Evolutionary conservation across 768 basidiomycete genomes (phyloP).

Genomic region (Lactarius psammicola): DNA sequence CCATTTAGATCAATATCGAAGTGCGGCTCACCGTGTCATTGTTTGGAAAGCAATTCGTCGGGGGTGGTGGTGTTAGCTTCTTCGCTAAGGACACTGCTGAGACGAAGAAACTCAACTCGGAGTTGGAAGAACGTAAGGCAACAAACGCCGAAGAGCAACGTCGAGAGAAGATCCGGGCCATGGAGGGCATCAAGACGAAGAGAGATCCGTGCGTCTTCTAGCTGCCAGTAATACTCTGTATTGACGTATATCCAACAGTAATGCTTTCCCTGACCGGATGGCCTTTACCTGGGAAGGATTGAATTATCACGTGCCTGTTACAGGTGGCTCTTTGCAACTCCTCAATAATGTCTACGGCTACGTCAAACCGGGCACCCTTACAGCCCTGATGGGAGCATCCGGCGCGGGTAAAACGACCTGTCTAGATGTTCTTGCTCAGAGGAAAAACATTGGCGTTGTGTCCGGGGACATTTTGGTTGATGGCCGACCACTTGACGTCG

Average conservation of each 20-base stretch:
- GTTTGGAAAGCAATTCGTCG: conserved; percentile 45
- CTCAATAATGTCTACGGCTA: conserved; percentile 79
- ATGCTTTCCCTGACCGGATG: conserved; percentile 39
- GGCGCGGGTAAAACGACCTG: conserved; percentile 82
- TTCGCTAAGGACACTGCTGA: conserved; percentile 60
- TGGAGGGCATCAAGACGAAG: conserved; percentile 33
- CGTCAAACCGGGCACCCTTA: conserved; percentile 77
- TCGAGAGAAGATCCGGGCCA: conserved; percentile 30
- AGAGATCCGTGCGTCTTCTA: conserved; percentile 56
- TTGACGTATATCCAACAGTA: conserved; percentile 1
- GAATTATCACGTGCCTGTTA: conserved; percentile 74
- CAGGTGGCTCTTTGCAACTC: conserved; percentile 57
- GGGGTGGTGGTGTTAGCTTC: conserved; percentile 60
- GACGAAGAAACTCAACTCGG: conserved; percentile 52
- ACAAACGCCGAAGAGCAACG: conserved; percentile 33
- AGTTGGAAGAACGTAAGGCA: conserved; percentile 50
- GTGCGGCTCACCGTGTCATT: conserved; percentile 24
- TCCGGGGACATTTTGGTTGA: conserved; percentile 64
- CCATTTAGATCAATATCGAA: conserved; percentile 30
- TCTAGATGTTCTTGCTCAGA: conserved; percentile 71
- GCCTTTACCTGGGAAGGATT: conserved; percentile 81
- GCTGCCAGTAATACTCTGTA: no score
- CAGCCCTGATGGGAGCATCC: conserved; percentile 81
- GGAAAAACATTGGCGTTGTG: conserved; percentile 71
- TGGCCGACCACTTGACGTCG: conserved; percentile 56